Evolutionary conservation across 768 basidiomycete species (phyloP), one percentile per base, ranked within the genome.

Genomic region (Lactifluus echinatus): DNA sequence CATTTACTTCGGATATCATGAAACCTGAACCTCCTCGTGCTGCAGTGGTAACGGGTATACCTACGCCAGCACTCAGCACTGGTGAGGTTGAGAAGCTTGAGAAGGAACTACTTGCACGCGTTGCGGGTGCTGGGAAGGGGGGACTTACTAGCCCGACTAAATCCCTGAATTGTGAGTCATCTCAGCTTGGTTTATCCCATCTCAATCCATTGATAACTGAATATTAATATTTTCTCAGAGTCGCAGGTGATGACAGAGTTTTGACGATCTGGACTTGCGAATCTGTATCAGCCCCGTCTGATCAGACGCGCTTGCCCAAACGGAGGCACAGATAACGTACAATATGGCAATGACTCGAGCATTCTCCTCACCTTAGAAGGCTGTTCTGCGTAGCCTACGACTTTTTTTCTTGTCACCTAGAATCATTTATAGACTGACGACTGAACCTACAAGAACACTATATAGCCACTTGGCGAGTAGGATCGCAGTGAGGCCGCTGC

Each of bases 101-200:
- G 47, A 59, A 37, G 34, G 57, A 59, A 44, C 23, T 59, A 19
- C 47, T 53, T 24, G 57, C 57, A 36, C 57, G 57, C 33, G 57
- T 55, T 39, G 57, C 57, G 1, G 57, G 52, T 17, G 57, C 47
- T 8, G 57, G 53, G 17, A 59, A 54, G 23, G 53, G 23, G 28
- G 52, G 46, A 39, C 33, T 40, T 24, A 12, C 57, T 31, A 54
- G 57, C 29, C 12, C 11, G 11, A 24, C 52, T 37, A 14, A 45
- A 2, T 50, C 53, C 14, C 53, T 45, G 14, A 59, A 34, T n/a
- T 21, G 57, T 59, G 40, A 59, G 57, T 54, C 23, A 10, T 11
- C 40, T 44, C 31, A 11, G 10, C 17, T 12, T 28, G 7, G 15
- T 15, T 8, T 31, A n/a, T 3, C n/a, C 10, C 28, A 4, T 8